A percentile compares a stretch with the other conserved stretches of the same genome.
phyloP scores from a whole-genome alignment of 441 rosid genomes.

The Populus hybrid region DNA sequence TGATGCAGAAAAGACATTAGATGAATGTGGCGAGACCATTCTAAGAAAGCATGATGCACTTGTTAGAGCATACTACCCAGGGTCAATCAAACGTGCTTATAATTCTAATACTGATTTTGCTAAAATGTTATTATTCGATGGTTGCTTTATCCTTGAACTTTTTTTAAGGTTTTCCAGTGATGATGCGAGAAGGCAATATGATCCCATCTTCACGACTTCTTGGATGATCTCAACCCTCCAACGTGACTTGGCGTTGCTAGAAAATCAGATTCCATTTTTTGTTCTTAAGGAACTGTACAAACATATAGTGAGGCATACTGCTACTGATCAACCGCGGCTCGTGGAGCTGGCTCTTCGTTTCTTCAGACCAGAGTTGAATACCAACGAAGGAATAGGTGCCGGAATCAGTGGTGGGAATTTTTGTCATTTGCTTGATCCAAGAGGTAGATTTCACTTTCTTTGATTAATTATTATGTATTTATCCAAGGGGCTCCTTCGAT shows the following conservation, averaged over 20 bases:
- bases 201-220: slow-evolving; percentile 14
- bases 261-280: too few relatives aligned
- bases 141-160: slow-evolving; percentile 2
- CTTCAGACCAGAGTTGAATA: slow-evolving; percentile 1
- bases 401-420: not conserved
- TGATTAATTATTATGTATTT: too few relatives aligned
- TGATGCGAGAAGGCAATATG: not conserved
- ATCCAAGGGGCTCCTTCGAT: too few relatives aligned
- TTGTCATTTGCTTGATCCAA: slow-evolving; percentile 3
- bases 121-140: not conserved
- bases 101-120: not conserved
- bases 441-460: too few relatives aligned
- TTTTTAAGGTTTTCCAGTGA: not conserved
- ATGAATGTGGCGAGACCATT: not conserved
- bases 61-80: not conserved
- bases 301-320: not conserved
- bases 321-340: not conserved
- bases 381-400: not conserved
- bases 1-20: not conserved
- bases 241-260: slow-evolving; percentile 1
- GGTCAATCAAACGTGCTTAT: not conserved
- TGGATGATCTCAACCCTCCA: slow-evolving; percentile 13
- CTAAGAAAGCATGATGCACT: not conserved
- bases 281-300: not conserved
- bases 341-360: slow-evolving; percentile 1